Evolutionary conservation across 75 land plant species (phyloP).

Genomic region (Isoetes taiwanensis): DNA sequence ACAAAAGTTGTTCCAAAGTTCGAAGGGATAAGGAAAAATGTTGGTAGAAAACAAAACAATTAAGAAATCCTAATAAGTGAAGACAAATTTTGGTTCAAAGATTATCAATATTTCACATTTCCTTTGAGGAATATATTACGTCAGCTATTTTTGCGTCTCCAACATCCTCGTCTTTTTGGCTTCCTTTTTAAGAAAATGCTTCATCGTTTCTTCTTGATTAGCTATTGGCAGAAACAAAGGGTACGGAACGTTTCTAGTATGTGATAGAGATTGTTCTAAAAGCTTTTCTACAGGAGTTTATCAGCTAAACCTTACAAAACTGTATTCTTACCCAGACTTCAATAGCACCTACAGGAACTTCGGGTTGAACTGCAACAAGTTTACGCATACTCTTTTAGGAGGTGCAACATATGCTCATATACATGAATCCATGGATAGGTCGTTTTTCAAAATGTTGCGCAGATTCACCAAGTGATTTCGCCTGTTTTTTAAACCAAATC

Average conservation of each 20-base stretch:
- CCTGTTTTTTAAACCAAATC: conserved; percentile 21
- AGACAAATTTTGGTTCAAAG: too few species aligned
- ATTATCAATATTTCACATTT: too few species aligned
- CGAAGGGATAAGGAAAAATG: too few species aligned
- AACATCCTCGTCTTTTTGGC: too few species aligned
- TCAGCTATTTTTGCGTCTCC: too few species aligned
- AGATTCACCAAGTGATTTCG: conserved; percentile 41
- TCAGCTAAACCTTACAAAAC: conserved; percentile 24
- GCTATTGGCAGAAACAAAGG: conserved; percentile 14
- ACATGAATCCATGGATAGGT: conserved; percentile 46
- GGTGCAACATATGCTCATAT: conserved; percentile 67
- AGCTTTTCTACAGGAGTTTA: conserved; percentile 4
- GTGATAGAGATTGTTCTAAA: conserved; percentile 10
- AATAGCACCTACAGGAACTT: conserved; percentile 30
- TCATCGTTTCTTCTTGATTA: background rate
- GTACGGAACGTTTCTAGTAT: background rate
- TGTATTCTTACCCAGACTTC: conserved; percentile 15
- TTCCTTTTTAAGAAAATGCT: too few species aligned
- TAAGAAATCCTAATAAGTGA: too few species aligned
- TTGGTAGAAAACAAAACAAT: too few species aligned
- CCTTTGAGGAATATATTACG: too few species aligned
- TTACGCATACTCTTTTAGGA: conserved; percentile 57
- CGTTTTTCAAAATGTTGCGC: conserved; percentile 43
- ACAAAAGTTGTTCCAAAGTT: too few species aligned
- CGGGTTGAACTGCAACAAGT: conserved; percentile 55